Evolutionary conservation across 2,329 filamentous ascomycete species (phyloP).

Genomic region (Fusarium foetens): DNA sequence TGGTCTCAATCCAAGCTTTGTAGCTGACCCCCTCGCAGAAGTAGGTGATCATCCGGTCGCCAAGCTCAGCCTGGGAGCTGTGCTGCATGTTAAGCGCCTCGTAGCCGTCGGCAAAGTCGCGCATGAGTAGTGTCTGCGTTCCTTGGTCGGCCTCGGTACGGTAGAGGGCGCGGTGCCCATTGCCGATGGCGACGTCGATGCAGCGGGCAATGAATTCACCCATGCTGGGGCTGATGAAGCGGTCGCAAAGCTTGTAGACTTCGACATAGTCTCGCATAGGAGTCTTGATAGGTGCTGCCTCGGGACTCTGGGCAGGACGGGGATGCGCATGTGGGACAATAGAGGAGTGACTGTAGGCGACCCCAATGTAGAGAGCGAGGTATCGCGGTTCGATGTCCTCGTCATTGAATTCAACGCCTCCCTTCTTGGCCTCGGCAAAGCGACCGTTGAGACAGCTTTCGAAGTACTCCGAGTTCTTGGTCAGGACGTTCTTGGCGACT

Average conservation of each 20-base stretch:
- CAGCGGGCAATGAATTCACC: constrained; percentile 45
- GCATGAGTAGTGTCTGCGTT: constrained; percentile 46
- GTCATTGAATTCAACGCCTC: constrained; percentile 47
- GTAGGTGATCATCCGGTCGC: constrained; percentile 44
- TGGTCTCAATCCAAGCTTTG: constrained; percentile 40
- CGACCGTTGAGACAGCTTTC: constrained; percentile 42
- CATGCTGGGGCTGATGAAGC: constrained; percentile 48
- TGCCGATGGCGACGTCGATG: constrained; percentile 45
- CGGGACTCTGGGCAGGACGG: constrained; percentile 38
- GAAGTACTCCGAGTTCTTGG: constrained; percentile 50
- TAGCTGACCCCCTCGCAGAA: constrained; percentile 49
- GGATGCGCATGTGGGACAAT: constrained; percentile 47
- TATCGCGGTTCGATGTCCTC: constrained; percentile 46
- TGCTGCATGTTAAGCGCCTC: constrained; percentile 45
- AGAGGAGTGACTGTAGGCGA: constrained; percentile 50
- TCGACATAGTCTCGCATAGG: constrained; percentile 49
- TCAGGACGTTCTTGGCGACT: constrained; percentile 47
- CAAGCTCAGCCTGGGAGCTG: constrained; percentile 39
- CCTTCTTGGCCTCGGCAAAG: constrained; percentile 45
- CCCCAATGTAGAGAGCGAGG: constrained; percentile 49
- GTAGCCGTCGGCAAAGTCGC: constrained; percentile 51
- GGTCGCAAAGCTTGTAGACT: constrained; percentile 52
- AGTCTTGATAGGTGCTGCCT: constrained; percentile 41
- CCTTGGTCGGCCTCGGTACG: constrained; percentile 42
- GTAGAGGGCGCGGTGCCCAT: constrained; percentile 49